Evolutionary conservation across 257 asterid genomes (phyloP).

Genomic region (Solanum virginianum): DNA sequence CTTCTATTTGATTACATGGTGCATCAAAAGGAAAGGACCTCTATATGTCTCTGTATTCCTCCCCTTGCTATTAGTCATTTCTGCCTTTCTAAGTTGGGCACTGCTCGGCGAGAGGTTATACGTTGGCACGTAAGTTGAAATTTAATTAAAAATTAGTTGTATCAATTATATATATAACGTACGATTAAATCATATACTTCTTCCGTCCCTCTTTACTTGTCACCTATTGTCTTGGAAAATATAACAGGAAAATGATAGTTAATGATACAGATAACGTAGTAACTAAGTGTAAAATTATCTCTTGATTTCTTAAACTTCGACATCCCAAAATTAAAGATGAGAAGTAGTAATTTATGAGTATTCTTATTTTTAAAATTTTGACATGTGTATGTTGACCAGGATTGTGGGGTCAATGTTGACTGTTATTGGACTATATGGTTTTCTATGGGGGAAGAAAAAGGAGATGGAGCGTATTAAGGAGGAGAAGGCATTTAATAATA

Average conservation of each 20-base stretch:
- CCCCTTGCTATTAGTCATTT: slow-evolving; percentile 70
- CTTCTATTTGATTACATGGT: slow-evolving; percentile 58
- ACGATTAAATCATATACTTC: too few species aligned
- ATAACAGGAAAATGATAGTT: too few species aligned
- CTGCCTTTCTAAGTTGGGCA: slow-evolving; percentile 79
- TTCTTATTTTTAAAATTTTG: neutral
- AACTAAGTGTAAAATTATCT: too few species aligned
- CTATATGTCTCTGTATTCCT: slow-evolving; percentile 69
- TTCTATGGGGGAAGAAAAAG: slow-evolving; percentile 66
- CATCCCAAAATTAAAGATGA: too few species aligned
- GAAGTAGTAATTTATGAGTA: neutral
- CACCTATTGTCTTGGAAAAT: too few species aligned
- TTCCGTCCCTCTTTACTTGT: too few species aligned
- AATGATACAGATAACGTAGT: too few species aligned
- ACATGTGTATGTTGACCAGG: slow-evolving; percentile 11
- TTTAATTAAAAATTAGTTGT: neutral
- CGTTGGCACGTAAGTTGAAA: slow-evolving; percentile 49
- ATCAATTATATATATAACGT: neutral
- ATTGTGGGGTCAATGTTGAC: slow-evolving; percentile 49
- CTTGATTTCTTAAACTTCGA: too few species aligned
- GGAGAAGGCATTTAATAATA: neutral
- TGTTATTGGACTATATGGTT: slow-evolving; percentile 60
- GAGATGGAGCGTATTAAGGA: slow-evolving; percentile 14
- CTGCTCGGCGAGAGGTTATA: slow-evolving; percentile 51
- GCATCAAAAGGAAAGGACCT: slow-evolving; percentile 68